Base-by-base conservation (phyloP, 2,329 filamentous ascomycete genomes). In the Scedosporium minutisporum region DNA sequence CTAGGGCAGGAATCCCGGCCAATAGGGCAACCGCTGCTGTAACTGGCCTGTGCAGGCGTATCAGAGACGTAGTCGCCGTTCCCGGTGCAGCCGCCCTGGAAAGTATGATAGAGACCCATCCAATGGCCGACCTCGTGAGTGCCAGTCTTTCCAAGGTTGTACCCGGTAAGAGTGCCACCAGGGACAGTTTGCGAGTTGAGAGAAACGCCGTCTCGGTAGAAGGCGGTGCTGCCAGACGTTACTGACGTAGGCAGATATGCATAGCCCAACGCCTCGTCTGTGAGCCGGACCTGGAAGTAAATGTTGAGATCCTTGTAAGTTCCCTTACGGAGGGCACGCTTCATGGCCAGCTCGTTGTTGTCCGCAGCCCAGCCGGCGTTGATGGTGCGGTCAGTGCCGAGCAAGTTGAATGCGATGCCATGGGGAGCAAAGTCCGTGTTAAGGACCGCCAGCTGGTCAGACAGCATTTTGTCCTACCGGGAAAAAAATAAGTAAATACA, bases 61-160 rank as follows among this genome's bases (percentile, higher is more conserved):
- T 79, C 77, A 62, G 68, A 66, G 18, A 79, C 68, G 42, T 65
- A 68, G 66, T 80, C 78, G 46, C 76, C 77, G 55, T 58, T 64
- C 6, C 71, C 68, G 16, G 16, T 65, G 66, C 74, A 75, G 64
- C 74, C 76, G 53, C 74, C 77, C 64, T 79, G 68, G 69, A 81
- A 81, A 57, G 78, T 79, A 69, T 81, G 78, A 67, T 72, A 73
- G 25, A 81, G 73, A 60, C 78, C 78, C 61, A 80, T 69, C 78
- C 78, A 81, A 71, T 81, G 78, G 16, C 78, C 78, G 53, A 77
- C 70, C 69, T 81, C 78, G 71, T 80, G 78, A 42, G 67, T 68
- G 29, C 65, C 67, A 3, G 71, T 71, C 66, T 69, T 70, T 18
- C 73, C 72, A n/a, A 69, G 66, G 67, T 73, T 69, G 65, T 68